These are phyloP conservation scores for Acacia concinna DNA, from an alignment of 331 rosid genomes.

Conservation along the genomic window DNA sequence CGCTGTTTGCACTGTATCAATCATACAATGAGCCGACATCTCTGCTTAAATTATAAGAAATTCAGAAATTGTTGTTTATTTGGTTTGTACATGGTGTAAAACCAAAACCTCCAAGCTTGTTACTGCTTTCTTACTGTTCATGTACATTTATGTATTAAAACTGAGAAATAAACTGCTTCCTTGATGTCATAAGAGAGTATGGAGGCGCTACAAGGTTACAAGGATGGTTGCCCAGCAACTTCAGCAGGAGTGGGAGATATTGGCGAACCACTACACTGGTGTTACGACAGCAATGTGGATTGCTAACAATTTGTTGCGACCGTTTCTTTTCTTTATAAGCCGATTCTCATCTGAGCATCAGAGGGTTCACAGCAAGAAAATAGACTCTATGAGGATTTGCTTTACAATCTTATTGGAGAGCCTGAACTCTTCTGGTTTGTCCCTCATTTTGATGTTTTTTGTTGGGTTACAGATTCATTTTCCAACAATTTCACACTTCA, in stretches of 20 bases:
- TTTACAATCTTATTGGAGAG: constrained; percentile 75
- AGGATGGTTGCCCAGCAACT: constrained; percentile 57
- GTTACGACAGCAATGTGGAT: constrained; percentile 51
- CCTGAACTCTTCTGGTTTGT: constrained; percentile 70
- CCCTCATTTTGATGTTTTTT: constrained; percentile 20
- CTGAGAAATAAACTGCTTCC: constrained; percentile 29
- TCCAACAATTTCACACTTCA: constrained; percentile 24
- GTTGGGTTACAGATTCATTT: constrained; percentile 28
- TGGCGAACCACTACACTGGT: constrained; percentile 46
- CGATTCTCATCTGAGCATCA: constrained; percentile 47
- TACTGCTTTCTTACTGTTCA: constrained; percentile 17
- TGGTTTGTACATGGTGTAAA: constrained; percentile 1
- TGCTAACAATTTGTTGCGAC: constrained; percentile 65
- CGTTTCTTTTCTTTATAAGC: constrained; percentile 73
- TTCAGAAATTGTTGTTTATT: neutral
- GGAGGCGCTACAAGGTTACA: constrained; percentile 75
- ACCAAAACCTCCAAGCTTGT: constrained; percentile 6
- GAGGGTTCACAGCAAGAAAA: constrained; percentile 43
- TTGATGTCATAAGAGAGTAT: constrained; percentile 62
- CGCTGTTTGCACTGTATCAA: neutral
- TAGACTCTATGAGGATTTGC: constrained; percentile 57
- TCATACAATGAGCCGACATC: neutral
- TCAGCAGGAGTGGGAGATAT: constrained; percentile 79
- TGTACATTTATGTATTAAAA: constrained; percentile 2
- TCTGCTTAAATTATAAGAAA: neutral